These are phyloP conservation scores for Colletotrichum sp. DNA, from an alignment of 2,329 filamentous ascomycete genomes.

Conservation along the genomic window DNA sequence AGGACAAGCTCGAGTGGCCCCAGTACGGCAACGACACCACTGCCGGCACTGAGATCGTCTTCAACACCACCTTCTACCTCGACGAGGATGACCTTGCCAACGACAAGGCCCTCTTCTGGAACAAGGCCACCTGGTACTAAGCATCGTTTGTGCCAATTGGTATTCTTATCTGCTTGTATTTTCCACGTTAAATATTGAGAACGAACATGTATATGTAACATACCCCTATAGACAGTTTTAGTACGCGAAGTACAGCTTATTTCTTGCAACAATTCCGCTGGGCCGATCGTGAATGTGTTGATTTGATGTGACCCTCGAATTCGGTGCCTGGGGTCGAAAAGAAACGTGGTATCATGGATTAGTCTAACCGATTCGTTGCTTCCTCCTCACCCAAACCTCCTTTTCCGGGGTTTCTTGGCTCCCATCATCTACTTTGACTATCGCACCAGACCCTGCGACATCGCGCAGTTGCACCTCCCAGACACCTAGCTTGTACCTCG, in stretches of 20 bases:
- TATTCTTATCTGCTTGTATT: too few relatives aligned
- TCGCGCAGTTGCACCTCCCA: constrained; percentile 67
- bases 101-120: not conserved
- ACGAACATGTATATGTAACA: not conserved
- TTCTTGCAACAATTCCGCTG: not conserved
- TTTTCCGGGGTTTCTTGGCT: constrained; percentile 18
- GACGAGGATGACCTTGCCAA: not conserved
- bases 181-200: not conserved
- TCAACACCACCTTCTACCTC: constrained; percentile 1
- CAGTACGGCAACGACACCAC: constrained; percentile 5
- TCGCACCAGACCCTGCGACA: not conserved
- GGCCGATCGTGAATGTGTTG: accelerated
- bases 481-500: constrained; percentile 62
- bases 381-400: constrained; percentile 49
- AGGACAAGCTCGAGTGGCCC: constrained; percentile 6
- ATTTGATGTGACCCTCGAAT: not conserved
- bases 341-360: not conserved
- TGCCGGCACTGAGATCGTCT: not conserved
- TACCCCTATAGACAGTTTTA: not conserved
- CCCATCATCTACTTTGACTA: not conserved
- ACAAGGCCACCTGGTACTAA: constrained; percentile 1
- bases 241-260: not conserved
- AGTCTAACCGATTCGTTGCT: constrained; percentile 37
- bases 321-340: not conserved
- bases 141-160: accelerated